Evolutionary conservation across 179 eudicot genomes (phyloP).

Genomic region (Spergularia azorica): DNA sequence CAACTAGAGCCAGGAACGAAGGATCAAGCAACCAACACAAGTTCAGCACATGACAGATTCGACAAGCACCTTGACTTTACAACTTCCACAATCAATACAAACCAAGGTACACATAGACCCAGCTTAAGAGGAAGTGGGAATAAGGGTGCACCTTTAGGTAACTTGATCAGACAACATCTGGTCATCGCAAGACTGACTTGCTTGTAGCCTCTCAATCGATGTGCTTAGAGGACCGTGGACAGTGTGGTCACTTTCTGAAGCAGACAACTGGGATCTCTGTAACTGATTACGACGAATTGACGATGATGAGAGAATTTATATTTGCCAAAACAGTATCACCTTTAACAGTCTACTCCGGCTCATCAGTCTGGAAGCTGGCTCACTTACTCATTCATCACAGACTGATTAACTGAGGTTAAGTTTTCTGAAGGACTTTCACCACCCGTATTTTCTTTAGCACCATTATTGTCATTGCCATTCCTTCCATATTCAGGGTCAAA

Average conservation of each 20-base stretch:
- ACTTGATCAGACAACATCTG: neutral
- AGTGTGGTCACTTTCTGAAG: neutral
- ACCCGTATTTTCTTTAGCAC: slow-evolving; percentile 11
- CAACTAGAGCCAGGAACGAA: no score
- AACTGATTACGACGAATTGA: neutral
- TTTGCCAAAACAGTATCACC: neutral
- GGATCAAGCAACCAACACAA: neutral
- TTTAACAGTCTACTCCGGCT: slow-evolving; percentile 6
- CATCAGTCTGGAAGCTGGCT: slow-evolving; percentile 44
- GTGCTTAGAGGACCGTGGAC: neutral
- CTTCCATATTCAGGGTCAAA: slow-evolving; percentile 44
- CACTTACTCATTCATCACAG: slow-evolving; percentile 20
- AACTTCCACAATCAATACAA: neutral
- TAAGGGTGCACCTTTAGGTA: slow-evolving; percentile 10
- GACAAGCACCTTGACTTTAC: neutral
- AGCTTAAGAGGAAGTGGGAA: neutral
- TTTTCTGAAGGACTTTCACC: slow-evolving; percentile 4
- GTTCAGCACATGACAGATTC: neutral
- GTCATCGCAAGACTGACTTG: neutral
- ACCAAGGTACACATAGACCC: neutral
- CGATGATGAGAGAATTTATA: neutral
- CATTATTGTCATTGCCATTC: neutral
- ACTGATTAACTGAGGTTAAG: slow-evolving; percentile 20
- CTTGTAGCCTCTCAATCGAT: neutral
- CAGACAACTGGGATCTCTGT: neutral